These are phyloP conservation scores for Leishmania turanica DNA, from an alignment of 208 protist species.

Conservation along the genomic window DNA sequence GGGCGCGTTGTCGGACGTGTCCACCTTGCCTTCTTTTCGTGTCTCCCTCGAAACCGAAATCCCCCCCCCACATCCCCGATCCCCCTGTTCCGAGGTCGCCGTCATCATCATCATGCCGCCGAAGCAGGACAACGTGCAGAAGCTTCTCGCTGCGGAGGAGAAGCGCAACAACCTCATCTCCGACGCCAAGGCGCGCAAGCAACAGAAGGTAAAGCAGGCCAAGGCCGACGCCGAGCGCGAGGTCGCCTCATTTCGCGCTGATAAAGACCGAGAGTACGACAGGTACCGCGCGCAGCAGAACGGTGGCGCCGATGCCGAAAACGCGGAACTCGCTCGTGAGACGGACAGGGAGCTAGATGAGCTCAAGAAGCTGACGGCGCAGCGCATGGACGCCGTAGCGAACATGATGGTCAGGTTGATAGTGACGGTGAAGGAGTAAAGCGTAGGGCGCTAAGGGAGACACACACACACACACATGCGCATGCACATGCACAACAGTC, in stretches of 20 bases:
- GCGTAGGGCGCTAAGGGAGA: neutral
- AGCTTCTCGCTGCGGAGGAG: constrained; percentile 85
- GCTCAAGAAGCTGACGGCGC: constrained; percentile 47
- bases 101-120: constrained; percentile 56
- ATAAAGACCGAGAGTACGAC: constrained; percentile 80
- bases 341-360: constrained; percentile 75
- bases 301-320: constrained; percentile 55
- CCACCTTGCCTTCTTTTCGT: neutral
- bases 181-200: constrained; percentile 79
- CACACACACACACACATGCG: neutral
- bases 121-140: constrained; percentile 90
- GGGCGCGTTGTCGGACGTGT: neutral
- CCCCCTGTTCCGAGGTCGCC: neutral
- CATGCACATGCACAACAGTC: neutral
- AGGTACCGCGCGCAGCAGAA: constrained; percentile 60
- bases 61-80: neutral
- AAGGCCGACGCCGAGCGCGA: constrained; percentile 85
- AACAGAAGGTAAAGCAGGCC: constrained; percentile 85
- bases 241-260: constrained; percentile 68
- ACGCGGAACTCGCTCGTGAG: constrained; percentile 54
- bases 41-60: neutral
- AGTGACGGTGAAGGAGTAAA: constrained; percentile 48
- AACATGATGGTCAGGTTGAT: constrained; percentile 69
- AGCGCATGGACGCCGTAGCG: constrained; percentile 71
- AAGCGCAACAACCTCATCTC: constrained; percentile 82